phyloP scores from a whole-genome alignment of 106 monocot species.

The Dendrobium nobile region DNA sequence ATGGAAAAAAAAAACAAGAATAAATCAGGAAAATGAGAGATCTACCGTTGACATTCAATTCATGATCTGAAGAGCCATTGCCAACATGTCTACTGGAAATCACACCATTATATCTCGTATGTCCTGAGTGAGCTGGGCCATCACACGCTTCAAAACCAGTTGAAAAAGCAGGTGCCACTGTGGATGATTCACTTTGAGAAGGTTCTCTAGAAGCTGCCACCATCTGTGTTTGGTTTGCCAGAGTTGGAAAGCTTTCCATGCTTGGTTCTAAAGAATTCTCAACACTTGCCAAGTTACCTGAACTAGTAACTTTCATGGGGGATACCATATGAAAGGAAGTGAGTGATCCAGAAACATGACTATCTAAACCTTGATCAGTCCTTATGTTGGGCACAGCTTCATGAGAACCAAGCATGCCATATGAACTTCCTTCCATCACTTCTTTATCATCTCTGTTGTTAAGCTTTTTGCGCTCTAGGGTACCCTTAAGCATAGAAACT shows the following conservation, averaged over 20 bases:
- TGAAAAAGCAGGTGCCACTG: conserved; percentile 33
- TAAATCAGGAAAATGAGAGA: not conserved
- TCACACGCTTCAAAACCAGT: conserved; percentile 51
- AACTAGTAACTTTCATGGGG: conserved; percentile 18
- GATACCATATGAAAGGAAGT: conserved; percentile 19
- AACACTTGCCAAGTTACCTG: conserved; percentile 10
- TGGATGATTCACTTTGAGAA: conserved; percentile 57
- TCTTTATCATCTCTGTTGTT: conserved; percentile 21
- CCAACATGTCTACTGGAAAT: conserved; percentile 25
- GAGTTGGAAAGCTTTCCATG: conserved; percentile 23
- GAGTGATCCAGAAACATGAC: conserved; percentile 20
- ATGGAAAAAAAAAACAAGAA: not conserved
- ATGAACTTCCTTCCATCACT: conserved; percentile 20
- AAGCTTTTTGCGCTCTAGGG: conserved; percentile 50
- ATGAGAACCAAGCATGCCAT: conserved; percentile 26
- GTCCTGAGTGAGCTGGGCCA: conserved; percentile 23
- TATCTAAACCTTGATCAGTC: conserved; percentile 15
- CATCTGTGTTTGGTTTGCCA: conserved; percentile 30
- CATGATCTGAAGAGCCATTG: conserved; percentile 29
- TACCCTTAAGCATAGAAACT: conserved; percentile 58
- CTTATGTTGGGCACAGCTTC: conserved; percentile 18
- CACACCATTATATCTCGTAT: conserved; percentile 38
- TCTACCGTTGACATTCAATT: conserved; percentile 35
- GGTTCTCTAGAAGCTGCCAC: conserved; percentile 31
- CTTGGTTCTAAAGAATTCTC: conserved; percentile 24